A percentile compares a stretch with the other conserved stretches of the same genome.
phyloP scores from a whole-genome alignment of 2,329 filamentous ascomycete species.

The Xylariaceae sp. region DNA sequence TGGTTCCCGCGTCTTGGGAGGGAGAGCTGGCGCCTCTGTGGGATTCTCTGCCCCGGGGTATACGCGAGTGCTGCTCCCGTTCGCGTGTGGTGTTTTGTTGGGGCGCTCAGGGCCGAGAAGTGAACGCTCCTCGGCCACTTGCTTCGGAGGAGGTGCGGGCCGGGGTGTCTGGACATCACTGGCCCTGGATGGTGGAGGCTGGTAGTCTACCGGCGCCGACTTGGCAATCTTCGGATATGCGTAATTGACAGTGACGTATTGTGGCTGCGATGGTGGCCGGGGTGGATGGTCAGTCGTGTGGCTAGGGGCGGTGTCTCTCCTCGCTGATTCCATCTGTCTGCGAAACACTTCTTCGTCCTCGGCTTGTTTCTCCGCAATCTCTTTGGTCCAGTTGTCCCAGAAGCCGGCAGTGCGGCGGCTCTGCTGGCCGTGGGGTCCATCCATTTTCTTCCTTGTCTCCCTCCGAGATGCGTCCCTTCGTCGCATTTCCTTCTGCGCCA shows the following conservation, averaged over 20 bases:
- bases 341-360: slow-evolving; percentile 42
- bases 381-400: slow-evolving; percentile 38
- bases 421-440: slow-evolving; percentile 51
- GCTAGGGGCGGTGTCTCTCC: slow-evolving; percentile 27
- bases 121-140: slow-evolving; percentile 12
- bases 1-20: slow-evolving; percentile 29
- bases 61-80: slow-evolving; percentile 21
- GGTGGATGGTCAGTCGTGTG: slow-evolving; percentile 3
- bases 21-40: slow-evolving; percentile 22
- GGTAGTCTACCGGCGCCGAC: slow-evolving; percentile 44
- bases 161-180: slow-evolving; percentile 23
- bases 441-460: slow-evolving; percentile 52
- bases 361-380: slow-evolving; percentile 28
- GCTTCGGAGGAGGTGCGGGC: slow-evolving; percentile 37
- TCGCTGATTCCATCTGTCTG: slow-evolving; percentile 48
- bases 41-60: slow-evolving; percentile 11
- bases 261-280: slow-evolving; percentile 9
- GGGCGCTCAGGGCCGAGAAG: slow-evolving; percentile 27
- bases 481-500: slow-evolving; percentile 67
- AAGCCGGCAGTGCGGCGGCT: slow-evolving; percentile 43
- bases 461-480: slow-evolving; percentile 59
- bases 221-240: slow-evolving; percentile 53
- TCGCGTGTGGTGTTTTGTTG: slow-evolving; percentile 27
- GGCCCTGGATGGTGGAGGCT: slow-evolving; percentile 22
- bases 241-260: slow-evolving; percentile 33